These are phyloP conservation scores for Xylaria sp. DNA, from an alignment of 2,329 filamentous ascomycete species.

Conservation along the genomic window DNA sequence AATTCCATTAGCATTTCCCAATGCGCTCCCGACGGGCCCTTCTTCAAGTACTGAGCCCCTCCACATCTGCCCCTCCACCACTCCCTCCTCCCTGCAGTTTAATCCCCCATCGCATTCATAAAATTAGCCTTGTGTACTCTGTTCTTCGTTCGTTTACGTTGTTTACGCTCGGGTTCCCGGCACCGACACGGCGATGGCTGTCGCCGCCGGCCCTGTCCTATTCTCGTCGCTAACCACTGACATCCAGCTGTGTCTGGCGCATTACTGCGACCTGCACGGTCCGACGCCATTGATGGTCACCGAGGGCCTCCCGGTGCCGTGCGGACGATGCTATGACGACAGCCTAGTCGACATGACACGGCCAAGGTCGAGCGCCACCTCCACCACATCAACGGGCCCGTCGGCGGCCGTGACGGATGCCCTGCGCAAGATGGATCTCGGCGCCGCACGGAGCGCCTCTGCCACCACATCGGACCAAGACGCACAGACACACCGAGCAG, in stretches of 20 bases:
- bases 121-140: not conserved
- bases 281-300: conserved; percentile 77
- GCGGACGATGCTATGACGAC: conserved; percentile 68
- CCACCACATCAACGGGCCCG: conserved; percentile 48
- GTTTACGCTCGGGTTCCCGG: conserved; percentile 26
- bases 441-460: conserved; percentile 56
- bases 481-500: conserved; percentile 56
- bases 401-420: conserved; percentile 59
- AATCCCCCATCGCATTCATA: not conserved
- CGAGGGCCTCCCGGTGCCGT: conserved; percentile 71
- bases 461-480: conserved; percentile 59
- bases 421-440: conserved; percentile 60
- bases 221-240: conserved; percentile 54
- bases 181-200: conserved; percentile 41
- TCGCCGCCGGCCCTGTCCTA: conserved; percentile 40
- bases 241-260: conserved; percentile 73
- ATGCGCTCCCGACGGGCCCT: conserved; percentile 27
- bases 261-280: conserved; percentile 77
- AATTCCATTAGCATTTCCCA: not conserved
- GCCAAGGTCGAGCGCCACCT: conserved; percentile 56
- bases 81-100: not conserved
- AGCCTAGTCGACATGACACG: conserved; percentile 49
- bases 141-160: conserved; percentile 16
- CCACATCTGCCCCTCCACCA: not conserved
- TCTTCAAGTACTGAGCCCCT: conserved; percentile 35